Base-by-base conservation (phyloP, 495 filamentous ascomycete genomes). In the Talaromyces liani region DNA sequence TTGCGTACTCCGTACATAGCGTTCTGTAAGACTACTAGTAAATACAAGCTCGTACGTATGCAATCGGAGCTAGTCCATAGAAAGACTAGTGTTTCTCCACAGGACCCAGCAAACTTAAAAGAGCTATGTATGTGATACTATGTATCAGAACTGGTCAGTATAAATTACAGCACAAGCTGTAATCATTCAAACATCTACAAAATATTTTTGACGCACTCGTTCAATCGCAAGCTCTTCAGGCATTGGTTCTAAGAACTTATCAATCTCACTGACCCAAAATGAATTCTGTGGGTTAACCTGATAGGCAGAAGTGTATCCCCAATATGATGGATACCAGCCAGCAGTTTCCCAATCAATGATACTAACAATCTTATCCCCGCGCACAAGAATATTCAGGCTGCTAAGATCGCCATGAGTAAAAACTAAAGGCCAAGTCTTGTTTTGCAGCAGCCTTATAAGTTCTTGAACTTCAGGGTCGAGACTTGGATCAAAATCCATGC, bases 331-430 rank as follows among this genome's bases (percentile, higher is more conserved):
- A 67, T 73, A 80, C 78, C 79, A 84, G 33, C 77, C 79, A 58
- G 77, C 75, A 29, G 73, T 77, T 70, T 82, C 80, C 80, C 77
- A 82, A 68, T 85, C 79, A 70, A 84, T 70, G 63, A 84, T 82
- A 12, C 77, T 79, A 27, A 79, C 74, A 56, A 80, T 67, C 31
- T 74, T 63, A 66, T 76, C 74, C 12, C 69, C 75, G 27, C 69
- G 69, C 18, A 66, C 69, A 47, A 80, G 69, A 60, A 80, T 76
- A 55, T 80, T 79, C 9, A 77, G 69, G 49, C 75, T 79, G 66
- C 72, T 77, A 2, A 79, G 69, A 60, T 80, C 75, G 18, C 45
- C 45, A 22, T 49, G 18, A 7, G 45, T 49, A 49, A 49, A 49
- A 3, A 49, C 45, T 3, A 49, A 22, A 8, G 45, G 39, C 39